Conservation (phyloP, 2,329 filamentous ascomycete genomes). For the Arthrobotrys sinensis region DNA sequence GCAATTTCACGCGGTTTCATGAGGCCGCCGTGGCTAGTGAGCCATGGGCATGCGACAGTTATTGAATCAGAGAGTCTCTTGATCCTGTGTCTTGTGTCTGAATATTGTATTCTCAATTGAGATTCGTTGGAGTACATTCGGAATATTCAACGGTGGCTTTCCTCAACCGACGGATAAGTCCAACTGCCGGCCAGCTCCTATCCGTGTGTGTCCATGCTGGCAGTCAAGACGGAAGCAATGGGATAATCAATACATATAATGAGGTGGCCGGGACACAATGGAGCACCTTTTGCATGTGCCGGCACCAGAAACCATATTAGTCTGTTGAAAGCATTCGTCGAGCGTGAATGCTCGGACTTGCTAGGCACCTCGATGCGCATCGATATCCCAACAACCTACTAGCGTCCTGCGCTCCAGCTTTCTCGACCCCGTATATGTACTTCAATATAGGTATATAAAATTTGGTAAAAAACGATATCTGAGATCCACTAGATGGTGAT, state of each 20-base stretch:
- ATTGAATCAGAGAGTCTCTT: not conserved
- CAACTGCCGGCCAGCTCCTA: conserved; percentile 14
- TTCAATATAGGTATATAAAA: not conserved
- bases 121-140: not conserved
- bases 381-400: conserved; percentile 3
- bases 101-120: not conserved
- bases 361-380: not conserved
- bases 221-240: not conserved
- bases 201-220: not conserved
- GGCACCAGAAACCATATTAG: conserved; percentile 20
- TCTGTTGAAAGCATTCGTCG: conserved; percentile 1
- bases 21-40: conserved; percentile 22
- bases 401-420: not conserved
- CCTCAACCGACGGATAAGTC: not conserved
- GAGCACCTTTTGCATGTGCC: conserved; percentile 20
- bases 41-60: not conserved
- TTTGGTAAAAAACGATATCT: not conserved
- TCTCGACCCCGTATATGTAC: not conserved
- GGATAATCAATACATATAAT: conserved; percentile 4
- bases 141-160: conserved; percentile 5
- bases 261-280: conserved; percentile 25
- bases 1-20: not conserved
- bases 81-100: too few relatives aligned
- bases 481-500: not conserved
- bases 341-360: conserved; percentile 17